These are phyloP conservation scores for Lepidium aucheri DNA, from an alignment of 345 rosid genomes.

Conservation along the genomic window DNA sequence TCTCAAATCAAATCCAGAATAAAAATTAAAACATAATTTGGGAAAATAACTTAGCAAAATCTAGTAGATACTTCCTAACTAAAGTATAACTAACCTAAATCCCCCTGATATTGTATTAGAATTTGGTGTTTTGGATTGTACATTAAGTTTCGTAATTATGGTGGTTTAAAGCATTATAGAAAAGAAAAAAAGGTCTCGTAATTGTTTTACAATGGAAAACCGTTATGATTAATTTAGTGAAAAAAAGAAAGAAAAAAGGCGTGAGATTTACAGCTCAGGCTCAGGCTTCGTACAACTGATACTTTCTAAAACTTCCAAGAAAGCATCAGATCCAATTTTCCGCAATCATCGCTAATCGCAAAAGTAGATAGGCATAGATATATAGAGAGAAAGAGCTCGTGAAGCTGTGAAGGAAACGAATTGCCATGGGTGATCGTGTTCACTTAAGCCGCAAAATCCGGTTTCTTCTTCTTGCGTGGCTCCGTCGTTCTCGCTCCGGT, in stretches of 20 bases:
- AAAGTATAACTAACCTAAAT: too few relatives aligned
- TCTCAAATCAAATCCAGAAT: too few relatives aligned
- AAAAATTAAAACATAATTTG: too few relatives aligned
- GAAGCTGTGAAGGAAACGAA: not conserved
- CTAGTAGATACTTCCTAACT: too few relatives aligned
- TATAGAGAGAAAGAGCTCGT: not conserved
- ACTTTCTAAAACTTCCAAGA: conserved; percentile 21
- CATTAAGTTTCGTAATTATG: too few relatives aligned
- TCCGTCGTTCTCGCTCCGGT: conserved; percentile 76
- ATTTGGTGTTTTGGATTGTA: too few relatives aligned
- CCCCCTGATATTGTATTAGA: too few relatives aligned
- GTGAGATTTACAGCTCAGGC: conserved; percentile 18
- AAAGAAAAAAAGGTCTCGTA: not conserved
- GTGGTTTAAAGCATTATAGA: too few relatives aligned
- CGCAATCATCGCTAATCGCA: not conserved
- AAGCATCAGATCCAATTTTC: conserved; percentile 28
- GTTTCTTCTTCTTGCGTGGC: conserved; percentile 52
- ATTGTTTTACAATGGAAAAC: not conserved
- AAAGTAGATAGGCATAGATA: conserved; percentile 20
- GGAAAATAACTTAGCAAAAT: too few relatives aligned
- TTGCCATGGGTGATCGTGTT: conserved; percentile 29
- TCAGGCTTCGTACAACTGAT: conserved; percentile 18
- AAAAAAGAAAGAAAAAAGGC: not conserved
- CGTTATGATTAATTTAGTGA: conserved; percentile 7
- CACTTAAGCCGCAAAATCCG: conserved; percentile 54